Conservation (phyloP, 2,329 filamentous ascomycete genomes). For the Aureobasidium sp. region DNA sequence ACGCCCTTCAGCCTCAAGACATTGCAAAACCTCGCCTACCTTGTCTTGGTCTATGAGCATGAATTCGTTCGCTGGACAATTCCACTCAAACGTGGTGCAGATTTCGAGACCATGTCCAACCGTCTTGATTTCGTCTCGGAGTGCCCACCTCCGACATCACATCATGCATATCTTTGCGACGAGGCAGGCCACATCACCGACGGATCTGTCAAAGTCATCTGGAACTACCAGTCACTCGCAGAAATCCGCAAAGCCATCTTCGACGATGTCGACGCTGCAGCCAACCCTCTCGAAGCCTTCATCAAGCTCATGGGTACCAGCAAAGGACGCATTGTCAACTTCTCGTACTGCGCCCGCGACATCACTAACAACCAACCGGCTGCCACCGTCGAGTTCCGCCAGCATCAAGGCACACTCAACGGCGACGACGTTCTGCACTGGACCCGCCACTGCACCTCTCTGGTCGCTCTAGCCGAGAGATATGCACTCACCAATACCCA, state of each 20-base stretch:
- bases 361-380: constrained; percentile 7
- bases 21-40: constrained; percentile 22
- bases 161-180: constrained; percentile 13
- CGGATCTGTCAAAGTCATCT: background rate
- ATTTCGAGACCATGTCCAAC: constrained; percentile 17
- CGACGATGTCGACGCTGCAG: constrained; percentile 11
- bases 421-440: constrained; percentile 16
- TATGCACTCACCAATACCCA: constrained; percentile 9
- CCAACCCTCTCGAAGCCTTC: background rate
- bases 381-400: constrained; percentile 20
- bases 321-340: constrained; percentile 18
- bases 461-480: constrained; percentile 19
- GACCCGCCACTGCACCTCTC: constrained; percentile 18
- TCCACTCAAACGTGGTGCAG: constrained; percentile 17
- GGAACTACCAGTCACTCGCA: constrained; percentile 10
- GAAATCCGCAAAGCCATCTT: constrained; percentile 17
- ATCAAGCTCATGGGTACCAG: constrained; percentile 9
- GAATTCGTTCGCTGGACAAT: constrained; percentile 18
- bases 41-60: constrained; percentile 22
- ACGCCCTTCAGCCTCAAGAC: constrained; percentile 17
- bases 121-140: constrained; percentile 16
- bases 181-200: background rate
- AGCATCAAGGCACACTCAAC: constrained; percentile 18
- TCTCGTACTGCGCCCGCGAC: constrained; percentile 15
- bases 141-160: background rate